Evolutionary conservation across 148 eudicot species (phyloP).

Genomic region (Fagopyrum esculentum): DNA sequence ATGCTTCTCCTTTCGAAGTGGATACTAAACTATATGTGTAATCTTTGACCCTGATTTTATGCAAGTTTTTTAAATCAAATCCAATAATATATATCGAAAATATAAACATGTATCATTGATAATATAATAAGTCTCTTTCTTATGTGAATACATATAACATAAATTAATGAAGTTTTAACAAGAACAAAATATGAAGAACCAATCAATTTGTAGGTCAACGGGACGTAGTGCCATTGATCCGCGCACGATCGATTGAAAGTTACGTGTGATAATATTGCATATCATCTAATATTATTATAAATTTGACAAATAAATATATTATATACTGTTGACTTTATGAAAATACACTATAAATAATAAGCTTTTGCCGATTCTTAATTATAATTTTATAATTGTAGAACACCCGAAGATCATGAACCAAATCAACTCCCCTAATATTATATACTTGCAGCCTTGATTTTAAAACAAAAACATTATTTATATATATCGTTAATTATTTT

Average conservation of each 20-base stretch:
- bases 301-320: not conserved
- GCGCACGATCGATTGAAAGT: slow-evolving; percentile 9
- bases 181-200: not conserved
- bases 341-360: not conserved
- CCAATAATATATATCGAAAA: not conserved
- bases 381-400: not conserved
- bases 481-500: too few relatives aligned
- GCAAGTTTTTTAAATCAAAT: not conserved
- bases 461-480: too few relatives aligned
- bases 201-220: slow-evolving; percentile 1
- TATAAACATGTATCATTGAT: not conserved
- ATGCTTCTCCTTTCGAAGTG: not conserved
- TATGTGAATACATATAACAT: not conserved
- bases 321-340: not conserved
- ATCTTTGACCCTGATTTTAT: slow-evolving; percentile 11
- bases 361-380: not conserved
- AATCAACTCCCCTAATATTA: not conserved
- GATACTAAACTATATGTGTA: not conserved
- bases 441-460: not conserved
- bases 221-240: not conserved
- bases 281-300: not conserved
- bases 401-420: not conserved
- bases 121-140: not conserved
- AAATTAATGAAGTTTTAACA: not conserved
- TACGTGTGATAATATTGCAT: not conserved